A percentile compares a stretch with the other conserved stretches of the same genome.
Conservation (phyloP, 768 basidiomycete species). For the Russula abietina region DNA sequence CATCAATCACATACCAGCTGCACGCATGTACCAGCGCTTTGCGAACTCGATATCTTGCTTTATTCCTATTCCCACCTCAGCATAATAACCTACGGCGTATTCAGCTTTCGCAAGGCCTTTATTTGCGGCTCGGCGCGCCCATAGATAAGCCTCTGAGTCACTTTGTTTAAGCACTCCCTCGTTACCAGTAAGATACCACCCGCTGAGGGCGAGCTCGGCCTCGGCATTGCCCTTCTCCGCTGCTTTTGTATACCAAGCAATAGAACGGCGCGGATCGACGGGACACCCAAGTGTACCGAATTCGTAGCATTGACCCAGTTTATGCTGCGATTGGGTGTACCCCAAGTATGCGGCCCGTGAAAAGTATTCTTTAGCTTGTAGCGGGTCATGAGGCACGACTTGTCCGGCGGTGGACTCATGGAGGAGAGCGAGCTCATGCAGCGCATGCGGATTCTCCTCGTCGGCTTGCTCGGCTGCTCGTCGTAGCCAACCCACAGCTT, state of each 20-base stretch:
- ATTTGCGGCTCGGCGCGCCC: constrained; percentile 94
- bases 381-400: constrained; percentile 72
- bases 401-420: constrained; percentile 66
- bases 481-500: constrained; percentile 91
- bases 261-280: constrained; percentile 87
- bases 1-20: constrained; percentile 62
- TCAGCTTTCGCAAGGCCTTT: constrained; percentile 96
- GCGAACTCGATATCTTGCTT: constrained; percentile 95
- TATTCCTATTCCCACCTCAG: constrained; percentile 95
- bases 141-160: constrained; percentile 97
- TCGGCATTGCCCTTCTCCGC: constrained; percentile 95
- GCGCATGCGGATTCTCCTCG: constrained; percentile 94
- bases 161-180: constrained; percentile 96
- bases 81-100: constrained; percentile 98
- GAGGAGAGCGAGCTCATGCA: constrained; percentile 89
- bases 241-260: constrained; percentile 98
- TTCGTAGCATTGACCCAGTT: constrained; percentile 92
- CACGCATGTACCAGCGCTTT: constrained; percentile 98
- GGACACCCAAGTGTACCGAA: constrained; percentile 85
- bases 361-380: constrained; percentile 78
- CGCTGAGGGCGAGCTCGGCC: constrained; percentile 91
- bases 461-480: constrained; percentile 96
- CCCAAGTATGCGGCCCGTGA: constrained; percentile 90
- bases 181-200: constrained; percentile 96
- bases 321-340: constrained; percentile 90